Evolutionary conservation across 495 filamentous ascomycete genomes (phyloP).

Genomic region (Penicillium mononematosum): DNA sequence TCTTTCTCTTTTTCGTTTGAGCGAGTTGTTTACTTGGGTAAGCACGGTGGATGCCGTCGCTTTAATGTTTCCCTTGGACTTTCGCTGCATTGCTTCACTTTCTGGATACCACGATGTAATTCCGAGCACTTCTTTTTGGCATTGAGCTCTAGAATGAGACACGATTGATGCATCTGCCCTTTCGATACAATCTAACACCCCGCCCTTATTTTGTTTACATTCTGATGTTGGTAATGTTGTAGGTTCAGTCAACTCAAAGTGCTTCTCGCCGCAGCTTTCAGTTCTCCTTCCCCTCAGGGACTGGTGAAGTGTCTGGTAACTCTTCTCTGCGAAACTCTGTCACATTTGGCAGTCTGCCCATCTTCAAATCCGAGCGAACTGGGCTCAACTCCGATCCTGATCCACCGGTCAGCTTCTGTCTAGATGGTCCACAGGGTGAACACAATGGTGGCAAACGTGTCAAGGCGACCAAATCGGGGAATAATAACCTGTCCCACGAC

Average conservation of each 20-base stretch:
- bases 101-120: conserved; percentile 42
- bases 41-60: conserved; percentile 22
- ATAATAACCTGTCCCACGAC: conserved; percentile 5
- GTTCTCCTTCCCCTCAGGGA: conserved; percentile 19
- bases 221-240: conserved; percentile 42
- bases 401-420: conserved; percentile 8
- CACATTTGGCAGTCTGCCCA: conserved; percentile 26
- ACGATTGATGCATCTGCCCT: conserved; percentile 36
- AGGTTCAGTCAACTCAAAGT: conserved; percentile 39
- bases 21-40: conserved; percentile 16
- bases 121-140: conserved; percentile 33
- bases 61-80: conserved; percentile 26
- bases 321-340: conserved; percentile 25
- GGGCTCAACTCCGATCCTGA: not conserved
- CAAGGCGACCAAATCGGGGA: conserved; percentile 9
- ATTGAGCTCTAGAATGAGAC: conserved; percentile 41
- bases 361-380: conserved; percentile 24
- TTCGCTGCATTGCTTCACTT: conserved; percentile 34
- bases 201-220: conserved; percentile 21
- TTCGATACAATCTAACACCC: conserved; percentile 14
- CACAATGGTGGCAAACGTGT: conserved; percentile 13
- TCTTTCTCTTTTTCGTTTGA: conserved; percentile 33
- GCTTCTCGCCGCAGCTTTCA: conserved; percentile 25
- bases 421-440: conserved; percentile 10
- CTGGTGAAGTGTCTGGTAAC: conserved; percentile 19